Percentiles rank a stretch among this genome's conserved stretches.
phyloP scores from a whole-genome alignment of 768 basidiomycete species.

The Tricholoma saponaceum region DNA sequence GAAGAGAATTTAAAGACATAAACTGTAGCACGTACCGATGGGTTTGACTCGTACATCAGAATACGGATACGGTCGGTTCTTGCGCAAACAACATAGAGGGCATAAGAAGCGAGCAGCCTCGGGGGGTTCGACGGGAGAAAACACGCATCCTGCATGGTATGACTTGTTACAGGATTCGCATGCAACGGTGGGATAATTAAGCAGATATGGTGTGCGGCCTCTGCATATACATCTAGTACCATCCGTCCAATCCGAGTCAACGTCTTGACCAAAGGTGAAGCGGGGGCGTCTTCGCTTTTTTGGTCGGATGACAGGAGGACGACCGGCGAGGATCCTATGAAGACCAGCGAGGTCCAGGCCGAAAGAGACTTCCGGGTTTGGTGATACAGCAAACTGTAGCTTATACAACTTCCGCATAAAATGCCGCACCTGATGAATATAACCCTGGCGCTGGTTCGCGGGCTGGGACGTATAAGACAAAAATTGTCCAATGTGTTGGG shows the following conservation, averaged over 20 bases:
- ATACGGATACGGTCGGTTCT: constrained; percentile 64
- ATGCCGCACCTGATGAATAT: constrained; percentile 80
- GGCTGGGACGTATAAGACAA: constrained; percentile 66
- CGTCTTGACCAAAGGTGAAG: constrained; percentile 74
- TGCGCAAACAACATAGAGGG: constrained; percentile 75
- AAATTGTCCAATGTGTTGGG: constrained; percentile 75
- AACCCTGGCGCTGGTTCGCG: constrained; percentile 69
- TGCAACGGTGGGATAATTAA: constrained; percentile 58
- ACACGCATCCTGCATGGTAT: constrained; percentile 77
- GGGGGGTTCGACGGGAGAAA: constrained; percentile 49
- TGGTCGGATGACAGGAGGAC: constrained; percentile 45
- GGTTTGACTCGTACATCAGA: constrained; percentile 75
- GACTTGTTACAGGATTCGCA: constrained; percentile 63
- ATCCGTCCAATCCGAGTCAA: constrained; percentile 70
- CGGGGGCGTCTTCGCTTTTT: constrained; percentile 57
- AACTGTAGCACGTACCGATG: constrained; percentile 38
- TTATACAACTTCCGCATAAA: constrained; percentile 89
- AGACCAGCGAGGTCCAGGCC: constrained; percentile 80
- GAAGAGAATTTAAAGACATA: constrained; percentile 1
- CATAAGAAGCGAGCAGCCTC: constrained; percentile 49
- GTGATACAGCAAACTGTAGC: constrained; percentile 86
- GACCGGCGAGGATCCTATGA: constrained; percentile 74
- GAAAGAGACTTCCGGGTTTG: constrained; percentile 75
- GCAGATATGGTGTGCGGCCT: constrained; percentile 57
- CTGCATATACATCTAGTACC: constrained; percentile 80